Percentiles rank a stretch among this genome's conserved stretches.
Conservation (phyloP, 495 filamentous ascomycete genomes). For the Trichoderma virens region DNA sequence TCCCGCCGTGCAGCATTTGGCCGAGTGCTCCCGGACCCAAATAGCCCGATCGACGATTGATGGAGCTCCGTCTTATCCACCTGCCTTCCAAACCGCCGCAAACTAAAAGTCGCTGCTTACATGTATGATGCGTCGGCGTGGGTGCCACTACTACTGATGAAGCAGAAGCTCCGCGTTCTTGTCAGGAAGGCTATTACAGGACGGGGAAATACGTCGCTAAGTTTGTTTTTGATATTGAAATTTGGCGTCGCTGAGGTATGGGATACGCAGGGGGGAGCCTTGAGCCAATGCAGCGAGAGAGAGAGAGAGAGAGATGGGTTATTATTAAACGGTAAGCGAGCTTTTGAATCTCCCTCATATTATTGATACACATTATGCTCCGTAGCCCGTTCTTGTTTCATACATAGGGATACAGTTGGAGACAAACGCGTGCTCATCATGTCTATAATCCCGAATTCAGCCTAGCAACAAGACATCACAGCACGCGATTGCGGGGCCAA, state of each 20-base stretch:
- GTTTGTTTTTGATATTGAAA: neutral
- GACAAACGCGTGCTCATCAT: neutral
- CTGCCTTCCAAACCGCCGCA: neutral
- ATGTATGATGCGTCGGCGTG: neutral
- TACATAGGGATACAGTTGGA: neutral
- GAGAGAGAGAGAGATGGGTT: no score
- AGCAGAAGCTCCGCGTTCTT: neutral
- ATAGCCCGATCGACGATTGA: slow-evolving; percentile 1
- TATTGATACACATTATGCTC: no score
- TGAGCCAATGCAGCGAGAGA: no score
- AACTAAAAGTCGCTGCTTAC: neutral
- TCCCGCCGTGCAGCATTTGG: neutral
- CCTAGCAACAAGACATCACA: neutral
- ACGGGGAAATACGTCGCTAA: neutral
- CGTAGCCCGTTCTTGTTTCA: neutral
- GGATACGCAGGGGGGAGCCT: no score
- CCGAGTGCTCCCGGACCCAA: neutral
- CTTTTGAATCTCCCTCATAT: no score
- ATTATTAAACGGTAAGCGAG: no score
- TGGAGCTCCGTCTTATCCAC: neutral
- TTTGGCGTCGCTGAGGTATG: neutral
- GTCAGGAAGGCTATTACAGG: neutral
- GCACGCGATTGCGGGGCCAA: neutral
- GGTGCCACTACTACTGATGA: neutral
- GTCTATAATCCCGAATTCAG: neutral